Evolutionary conservation across 148 eudicot genomes (phyloP), one percentile per base, ranked within the genome.

Genomic region (Chenopodium formosanum): DNA sequence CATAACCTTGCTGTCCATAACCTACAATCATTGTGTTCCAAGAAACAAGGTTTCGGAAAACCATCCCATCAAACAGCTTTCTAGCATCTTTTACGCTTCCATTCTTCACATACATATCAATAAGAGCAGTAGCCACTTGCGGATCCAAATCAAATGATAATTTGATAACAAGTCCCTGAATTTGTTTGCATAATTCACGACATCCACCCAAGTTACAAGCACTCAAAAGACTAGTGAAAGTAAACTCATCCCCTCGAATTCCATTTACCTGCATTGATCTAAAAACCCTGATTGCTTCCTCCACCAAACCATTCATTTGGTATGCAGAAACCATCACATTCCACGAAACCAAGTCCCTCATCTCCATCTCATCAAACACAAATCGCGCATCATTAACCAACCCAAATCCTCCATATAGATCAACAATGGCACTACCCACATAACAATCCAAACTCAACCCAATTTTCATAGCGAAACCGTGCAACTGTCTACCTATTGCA

Each of bases 11-110:
- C 69, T 78, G 88, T 27, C 91, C 91, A 86, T 89, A 91, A 50
- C 94, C 94, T 13, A 86, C 94, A 76, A 94, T 89, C 86, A 94
- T 82, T 48, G 94, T 87, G 83, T 89, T 94, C 98, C 98, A 92
- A 4, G 92, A 87, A 46, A 90, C 82, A 25, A 86, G 82, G 83
- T 91, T 92, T 70, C 84, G 90, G 52, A 70, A 77, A 50, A 63
- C 47, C 88, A 92, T 90, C 48, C 69, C 82, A 77, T 89, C 91
- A 78, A 94, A 94, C 74, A 83, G 83, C 48, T 81, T 86, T 23
- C 88, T 88, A 64, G 92, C 93, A 84, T 87, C 87, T 60, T 9
- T 13, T 60, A 89, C 58, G 34, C 84, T 58, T 58, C 76, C 86
- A 84, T 86, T 88, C 79, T 90, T 92, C 2, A 88, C 85, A 72